These are phyloP conservation scores for Phytophthora citrophthora DNA, from an alignment of 352 stramenopile genomes.

Conservation along the genomic window DNA sequence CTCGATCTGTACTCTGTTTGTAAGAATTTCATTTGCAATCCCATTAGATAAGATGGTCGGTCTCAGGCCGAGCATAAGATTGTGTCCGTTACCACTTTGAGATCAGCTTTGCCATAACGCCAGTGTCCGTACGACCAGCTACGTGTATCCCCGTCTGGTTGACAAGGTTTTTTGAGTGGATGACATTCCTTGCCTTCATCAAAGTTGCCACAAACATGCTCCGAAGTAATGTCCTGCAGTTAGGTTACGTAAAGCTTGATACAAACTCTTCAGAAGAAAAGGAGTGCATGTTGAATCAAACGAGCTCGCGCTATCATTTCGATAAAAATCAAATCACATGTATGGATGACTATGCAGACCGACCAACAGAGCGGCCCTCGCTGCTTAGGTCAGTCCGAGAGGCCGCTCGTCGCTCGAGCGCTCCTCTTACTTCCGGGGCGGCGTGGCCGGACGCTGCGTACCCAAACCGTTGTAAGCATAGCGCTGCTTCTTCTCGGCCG, in stretches of 20 bases:
- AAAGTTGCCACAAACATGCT: not conserved
- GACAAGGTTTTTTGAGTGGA: not conserved
- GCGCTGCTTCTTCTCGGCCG: slow-evolving; percentile 83
- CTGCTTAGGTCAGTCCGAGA: slow-evolving; percentile 22
- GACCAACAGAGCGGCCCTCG: slow-evolving; percentile 8
- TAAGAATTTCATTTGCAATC: too few relatives aligned
- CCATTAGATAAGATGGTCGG: too few relatives aligned
- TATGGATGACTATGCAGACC: slow-evolving; percentile 43
- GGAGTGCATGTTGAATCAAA: slow-evolving; percentile 35
- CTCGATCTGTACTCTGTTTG: too few relatives aligned
- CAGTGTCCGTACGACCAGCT: not conserved
- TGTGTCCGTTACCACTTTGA: too few relatives aligned
- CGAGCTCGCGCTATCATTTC: slow-evolving; percentile 36
- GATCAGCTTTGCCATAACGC: too few relatives aligned
- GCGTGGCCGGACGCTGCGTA: slow-evolving; percentile 63
- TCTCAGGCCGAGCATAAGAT: too few relatives aligned
- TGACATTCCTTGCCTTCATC: not conserved
- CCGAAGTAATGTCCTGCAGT: not conserved
- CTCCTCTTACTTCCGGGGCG: slow-evolving; percentile 56
- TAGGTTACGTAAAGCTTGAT: too few relatives aligned
- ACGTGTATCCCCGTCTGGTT: slow-evolving; percentile 1
- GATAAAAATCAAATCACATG: slow-evolving; percentile 49
- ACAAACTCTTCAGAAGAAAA: slow-evolving; percentile 11
- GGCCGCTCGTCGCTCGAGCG: slow-evolving; percentile 10
- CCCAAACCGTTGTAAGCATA: slow-evolving; percentile 72